Base-by-base conservation (phyloP, 176 grass and related monocot genomes). In the Hordeum vulgare region DNA sequence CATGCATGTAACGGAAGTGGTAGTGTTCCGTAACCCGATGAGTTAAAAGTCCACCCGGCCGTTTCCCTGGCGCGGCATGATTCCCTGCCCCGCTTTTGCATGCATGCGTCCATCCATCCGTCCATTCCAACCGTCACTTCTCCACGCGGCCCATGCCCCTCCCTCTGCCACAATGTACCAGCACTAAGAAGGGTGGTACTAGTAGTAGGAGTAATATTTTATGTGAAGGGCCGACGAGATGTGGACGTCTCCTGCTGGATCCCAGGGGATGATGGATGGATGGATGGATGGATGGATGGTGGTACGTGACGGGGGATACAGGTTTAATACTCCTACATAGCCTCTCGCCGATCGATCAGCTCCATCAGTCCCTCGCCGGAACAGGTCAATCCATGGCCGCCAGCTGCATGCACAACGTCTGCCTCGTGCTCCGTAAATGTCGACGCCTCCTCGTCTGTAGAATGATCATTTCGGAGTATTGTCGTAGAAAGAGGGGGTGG, bases 101-200 rank as follows among this genome's bases (percentile, higher is more conserved):
- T 89, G 87, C 87, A 89, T 39, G 77, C 77, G 87, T 89, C 87
- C 76, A 85, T 89, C 69, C 71, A 27, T 67, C 79, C 60, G 78
- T 81, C 75, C 61, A 67, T 58, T 81, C 75, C 71, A 70, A 33
- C 64, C 82, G 82, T 85, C 87, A 81, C 82, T 60, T 89, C 80
- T 21, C 86, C 36, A 18, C 26, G 35, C 54, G 35, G 13, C 66
- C 65, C 86, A 73, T 80, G 58, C 59, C 75, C 4, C 62, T 36
- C 26, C 11, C 47, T 20, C 47, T 9, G 53, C n/a, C 6, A 4
- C 64, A 12, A 8, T 41, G 61, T 57, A 10, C 33, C 25, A 45
- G 67, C 3, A 13, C 28, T 18, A 58, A 3, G 5, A 42, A n/a
- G 14, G 45, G 45, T 6, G 4, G 44, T 47, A 10, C 11, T 15